Conservation (phyloP, 805 yeast species). For the Ogataea trehalophila region DNA sequence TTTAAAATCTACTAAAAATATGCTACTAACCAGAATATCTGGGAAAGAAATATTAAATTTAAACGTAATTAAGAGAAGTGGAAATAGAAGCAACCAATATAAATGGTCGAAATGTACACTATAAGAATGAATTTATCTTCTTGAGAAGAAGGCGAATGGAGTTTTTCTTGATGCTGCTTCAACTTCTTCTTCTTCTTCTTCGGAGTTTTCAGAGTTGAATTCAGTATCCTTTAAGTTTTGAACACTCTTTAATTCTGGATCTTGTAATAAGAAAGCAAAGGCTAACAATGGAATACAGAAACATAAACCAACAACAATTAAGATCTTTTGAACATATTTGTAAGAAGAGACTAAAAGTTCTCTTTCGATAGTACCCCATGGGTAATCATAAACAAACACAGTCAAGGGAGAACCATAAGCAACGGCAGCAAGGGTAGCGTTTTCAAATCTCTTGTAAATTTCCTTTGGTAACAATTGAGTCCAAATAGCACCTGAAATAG, state of each 20-base stretch:
- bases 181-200: background rate
- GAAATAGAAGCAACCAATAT: too few relatives aligned
- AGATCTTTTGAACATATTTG: slow-evolving; percentile 52
- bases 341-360: slow-evolving; percentile 53
- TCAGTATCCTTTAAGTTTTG: slow-evolving; percentile 17
- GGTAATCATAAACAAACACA: slow-evolving; percentile 40
- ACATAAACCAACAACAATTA: slow-evolving; percentile 50
- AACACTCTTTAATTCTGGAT: slow-evolving; percentile 25
- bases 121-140: too few relatives aligned
- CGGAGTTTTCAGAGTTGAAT: background rate
- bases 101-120: too few relatives aligned
- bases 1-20: too few relatives aligned
- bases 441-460: slow-evolving; percentile 34
- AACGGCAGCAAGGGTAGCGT: slow-evolving; percentile 34
- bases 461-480: slow-evolving; percentile 49
- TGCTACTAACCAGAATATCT: too few relatives aligned
- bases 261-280: slow-evolving; percentile 46
- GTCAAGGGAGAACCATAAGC: slow-evolving; percentile 53
- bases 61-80: too few relatives aligned
- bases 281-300: slow-evolving; percentile 50
- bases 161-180: background rate
- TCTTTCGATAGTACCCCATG: slow-evolving; percentile 65
- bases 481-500: slow-evolving; percentile 72
- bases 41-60: too few relatives aligned
- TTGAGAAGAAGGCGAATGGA: background rate